Evolutionary conservation across 495 filamentous ascomycete genomes (phyloP).

Genomic region (Hypoxylon lienhwacheense): DNA sequence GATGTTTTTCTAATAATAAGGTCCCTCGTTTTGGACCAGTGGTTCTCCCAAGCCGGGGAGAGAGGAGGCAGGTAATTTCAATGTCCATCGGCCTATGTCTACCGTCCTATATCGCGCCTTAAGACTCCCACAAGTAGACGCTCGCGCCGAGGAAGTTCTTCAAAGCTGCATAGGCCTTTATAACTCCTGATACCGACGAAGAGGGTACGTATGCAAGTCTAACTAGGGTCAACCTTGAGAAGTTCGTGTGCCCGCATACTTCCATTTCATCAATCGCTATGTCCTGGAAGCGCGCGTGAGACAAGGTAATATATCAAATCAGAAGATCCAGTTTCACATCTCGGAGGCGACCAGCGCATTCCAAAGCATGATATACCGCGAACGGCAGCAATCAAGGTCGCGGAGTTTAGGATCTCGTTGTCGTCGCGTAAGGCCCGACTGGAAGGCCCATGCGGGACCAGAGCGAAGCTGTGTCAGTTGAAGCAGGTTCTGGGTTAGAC

Average conservation of each 20-base stretch:
- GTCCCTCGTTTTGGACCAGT: too few relatives aligned
- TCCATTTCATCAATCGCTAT: background rate
- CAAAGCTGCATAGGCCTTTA: slow-evolving; percentile 4
- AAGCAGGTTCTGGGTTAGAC: slow-evolving; percentile 7
- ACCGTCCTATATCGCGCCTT: too few relatives aligned
- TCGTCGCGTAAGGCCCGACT: too few relatives aligned
- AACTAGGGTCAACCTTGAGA: slow-evolving; percentile 2
- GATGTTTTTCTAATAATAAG: too few relatives aligned
- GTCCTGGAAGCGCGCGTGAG: background rate
- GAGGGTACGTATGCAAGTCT: background rate
- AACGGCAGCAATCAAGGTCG: slow-evolving; percentile 9
- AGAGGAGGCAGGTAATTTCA: too few relatives aligned
- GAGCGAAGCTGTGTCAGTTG: too few relatives aligned
- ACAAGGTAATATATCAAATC: background rate
- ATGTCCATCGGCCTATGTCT: too few relatives aligned
- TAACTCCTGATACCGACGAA: too few relatives aligned
- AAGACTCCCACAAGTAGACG: too few relatives aligned
- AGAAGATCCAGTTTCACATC: slow-evolving; percentile 4
- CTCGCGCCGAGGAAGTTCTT: background rate
- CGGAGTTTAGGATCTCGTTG: slow-evolving; percentile 1
- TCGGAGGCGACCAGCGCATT: slow-evolving; percentile 6
- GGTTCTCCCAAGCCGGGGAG: too few relatives aligned
- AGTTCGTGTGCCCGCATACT: slow-evolving; percentile 9
- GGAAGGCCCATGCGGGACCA: too few relatives aligned
- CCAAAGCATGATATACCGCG: slow-evolving; percentile 7